A percentile compares a stretch with the other conserved stretches of the same genome.
phyloP scores from a whole-genome alignment of 495 filamentous ascomycete species.

The Diplogelasinospora grovesii region DNA sequence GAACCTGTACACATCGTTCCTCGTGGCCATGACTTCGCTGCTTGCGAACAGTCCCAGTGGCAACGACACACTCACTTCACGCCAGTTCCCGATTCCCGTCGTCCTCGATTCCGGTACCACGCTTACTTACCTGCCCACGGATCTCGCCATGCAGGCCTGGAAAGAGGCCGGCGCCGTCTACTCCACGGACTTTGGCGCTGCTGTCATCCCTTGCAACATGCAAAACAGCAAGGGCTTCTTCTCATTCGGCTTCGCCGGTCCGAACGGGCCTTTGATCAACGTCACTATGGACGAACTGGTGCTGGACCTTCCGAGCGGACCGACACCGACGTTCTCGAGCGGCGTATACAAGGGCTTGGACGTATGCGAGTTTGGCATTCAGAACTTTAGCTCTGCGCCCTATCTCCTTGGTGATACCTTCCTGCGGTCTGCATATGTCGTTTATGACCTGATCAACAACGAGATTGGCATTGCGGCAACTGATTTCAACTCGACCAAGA shows the following conservation, averaged over 20 bases:
- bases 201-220: conserved; percentile 66
- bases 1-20: conserved; percentile 51
- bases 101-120: conserved; percentile 88
- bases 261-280: conserved; percentile 55
- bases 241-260: conserved; percentile 65
- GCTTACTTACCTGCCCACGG: conserved; percentile 74
- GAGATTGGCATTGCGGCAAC: conserved; percentile 81
- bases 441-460: conserved; percentile 88
- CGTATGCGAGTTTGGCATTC: conserved; percentile 71
- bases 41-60: conserved; percentile 39
- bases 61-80: conserved; percentile 43
- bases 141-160: conserved; percentile 59
- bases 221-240: conserved; percentile 56
- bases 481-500: conserved; percentile 69
- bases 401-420: conserved; percentile 91
- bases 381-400: conserved; percentile 53
- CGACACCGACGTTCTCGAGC: conserved; percentile 36
- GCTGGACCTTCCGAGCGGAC: conserved; percentile 48
- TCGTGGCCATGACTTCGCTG: conserved; percentile 63
- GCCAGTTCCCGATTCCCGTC: conserved; percentile 53
- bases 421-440: conserved; percentile 85
- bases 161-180: conserved; percentile 60
- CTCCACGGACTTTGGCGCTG: conserved; percentile 36
- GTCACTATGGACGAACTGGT: conserved; percentile 75
- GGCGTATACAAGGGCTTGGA: conserved; percentile 47